Evolutionary conservation across 148 eudicot genomes (phyloP).

Genomic region (Salicornia ramosissima): DNA sequence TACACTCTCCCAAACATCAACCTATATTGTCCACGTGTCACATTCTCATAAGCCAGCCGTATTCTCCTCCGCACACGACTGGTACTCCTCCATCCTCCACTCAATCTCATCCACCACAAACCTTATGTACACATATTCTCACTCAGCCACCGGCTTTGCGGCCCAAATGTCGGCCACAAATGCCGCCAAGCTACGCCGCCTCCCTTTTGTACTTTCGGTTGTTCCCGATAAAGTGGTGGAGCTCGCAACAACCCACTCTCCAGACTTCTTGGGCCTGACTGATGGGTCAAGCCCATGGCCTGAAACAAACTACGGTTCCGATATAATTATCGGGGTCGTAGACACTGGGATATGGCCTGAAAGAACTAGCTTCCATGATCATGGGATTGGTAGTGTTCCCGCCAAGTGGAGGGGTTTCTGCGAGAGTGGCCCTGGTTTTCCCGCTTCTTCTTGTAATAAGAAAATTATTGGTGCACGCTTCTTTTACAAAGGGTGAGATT

Average conservation of each 20-base stretch:
- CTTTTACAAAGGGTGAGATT: conserved; percentile 27
- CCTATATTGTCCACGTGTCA: conserved; percentile 64
- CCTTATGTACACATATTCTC: conserved; percentile 65
- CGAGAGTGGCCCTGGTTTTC: conserved; percentile 37
- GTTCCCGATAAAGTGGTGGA: conserved; percentile 44
- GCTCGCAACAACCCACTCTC: conserved; percentile 68
- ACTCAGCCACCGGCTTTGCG: conserved; percentile 62
- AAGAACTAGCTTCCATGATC: conserved; percentile 46
- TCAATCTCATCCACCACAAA: conserved; percentile 28
- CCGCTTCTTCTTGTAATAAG: conserved; percentile 39
- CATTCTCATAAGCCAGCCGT: conserved; percentile 39
- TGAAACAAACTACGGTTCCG: background rate
- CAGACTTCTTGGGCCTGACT: conserved; percentile 55
- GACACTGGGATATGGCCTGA: conserved; percentile 83
- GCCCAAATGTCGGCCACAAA: conserved; percentile 47
- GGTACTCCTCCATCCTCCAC: conserved; percentile 58
- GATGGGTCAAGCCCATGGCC: conserved; percentile 19
- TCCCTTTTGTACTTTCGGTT: conserved; percentile 45
- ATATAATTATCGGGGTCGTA: conserved; percentile 55
- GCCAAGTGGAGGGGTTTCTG: conserved; percentile 51
- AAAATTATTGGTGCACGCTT: conserved; percentile 60
- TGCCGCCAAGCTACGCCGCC: conserved; percentile 35
- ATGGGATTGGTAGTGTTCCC: conserved; percentile 34
- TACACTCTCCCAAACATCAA: conserved; percentile 16
- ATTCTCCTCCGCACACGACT: conserved; percentile 33